Conservation (phyloP, 2,329 filamentous ascomycete genomes). For the Aspergillus persii region DNA sequence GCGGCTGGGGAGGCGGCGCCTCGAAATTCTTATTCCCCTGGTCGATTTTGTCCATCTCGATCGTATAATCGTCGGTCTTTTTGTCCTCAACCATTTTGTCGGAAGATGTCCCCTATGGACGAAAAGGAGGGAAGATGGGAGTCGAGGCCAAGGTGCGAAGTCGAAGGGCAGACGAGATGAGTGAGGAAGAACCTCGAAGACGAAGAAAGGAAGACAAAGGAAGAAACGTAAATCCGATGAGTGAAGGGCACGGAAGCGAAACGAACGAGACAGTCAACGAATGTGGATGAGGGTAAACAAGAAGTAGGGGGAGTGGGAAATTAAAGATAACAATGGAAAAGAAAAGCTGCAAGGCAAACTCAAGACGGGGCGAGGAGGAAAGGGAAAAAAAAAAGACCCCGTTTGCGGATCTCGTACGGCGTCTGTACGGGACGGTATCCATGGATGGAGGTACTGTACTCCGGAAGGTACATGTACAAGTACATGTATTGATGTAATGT, state of each 20-base stretch:
- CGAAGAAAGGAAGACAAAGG: not conserved
- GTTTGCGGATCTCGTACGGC: not conserved
- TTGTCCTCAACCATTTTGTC: conserved; percentile 79
- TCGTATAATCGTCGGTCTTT: conserved; percentile 73
- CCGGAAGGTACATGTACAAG: too few species aligned
- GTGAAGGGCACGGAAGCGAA: conserved; percentile 3
- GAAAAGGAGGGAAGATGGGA: conserved; percentile 1
- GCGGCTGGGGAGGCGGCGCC: conserved; percentile 37
- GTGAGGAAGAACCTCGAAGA: not conserved
- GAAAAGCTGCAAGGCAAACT: not conserved
- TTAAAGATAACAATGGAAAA: not conserved
- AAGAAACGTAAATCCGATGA: not conserved
- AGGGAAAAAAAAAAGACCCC: not conserved
- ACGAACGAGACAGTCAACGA: not conserved
- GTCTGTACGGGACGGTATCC: not conserved
- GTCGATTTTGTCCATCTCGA: conserved; percentile 65
- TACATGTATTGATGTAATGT: too few species aligned
- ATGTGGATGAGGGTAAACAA: not conserved
- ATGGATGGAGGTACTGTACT: too few species aligned
- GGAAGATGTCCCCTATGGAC: conserved; percentile 4
- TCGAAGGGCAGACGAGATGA: not conserved
- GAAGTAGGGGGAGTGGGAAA: not conserved
- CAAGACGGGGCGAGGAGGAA: not conserved
- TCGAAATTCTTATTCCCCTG: conserved; percentile 49
- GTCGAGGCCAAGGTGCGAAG: not conserved